Percentiles rank a stretch among this genome's conserved stretches.
These are phyloP conservation scores for Saxophila tyrrhenica DNA, from an alignment of 495 filamentous ascomycete genomes.

Conservation along the genomic window DNA sequence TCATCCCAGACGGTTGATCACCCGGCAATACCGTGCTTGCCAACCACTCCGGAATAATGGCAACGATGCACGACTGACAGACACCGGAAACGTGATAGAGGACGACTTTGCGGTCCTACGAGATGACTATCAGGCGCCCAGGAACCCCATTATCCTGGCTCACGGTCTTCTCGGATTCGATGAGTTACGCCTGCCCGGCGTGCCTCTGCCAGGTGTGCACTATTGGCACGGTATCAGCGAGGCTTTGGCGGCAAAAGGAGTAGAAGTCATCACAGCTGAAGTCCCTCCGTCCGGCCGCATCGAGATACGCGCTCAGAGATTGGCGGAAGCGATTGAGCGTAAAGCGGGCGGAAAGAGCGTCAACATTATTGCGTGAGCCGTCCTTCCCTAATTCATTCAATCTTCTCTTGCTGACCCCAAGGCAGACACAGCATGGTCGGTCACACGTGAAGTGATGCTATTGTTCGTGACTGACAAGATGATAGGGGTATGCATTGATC, in stretches of 20 bases:
- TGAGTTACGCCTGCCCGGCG: constrained; percentile 62
- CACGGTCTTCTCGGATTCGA: constrained; percentile 91
- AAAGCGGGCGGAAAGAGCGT: constrained; percentile 62
- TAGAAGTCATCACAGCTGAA: constrained; percentile 68
- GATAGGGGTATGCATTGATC: constrained; percentile 36
- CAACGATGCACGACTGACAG: constrained; percentile 47
- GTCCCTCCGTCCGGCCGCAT: constrained; percentile 74
- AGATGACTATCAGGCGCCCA: constrained; percentile 46
- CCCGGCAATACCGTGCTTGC: background rate
- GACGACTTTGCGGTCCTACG: constrained; percentile 67
- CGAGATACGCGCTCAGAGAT: constrained; percentile 58
- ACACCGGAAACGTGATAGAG: constrained; percentile 55
- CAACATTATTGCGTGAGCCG: constrained; percentile 82
- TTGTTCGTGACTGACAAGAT: background rate
- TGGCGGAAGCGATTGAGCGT: constrained; percentile 51
- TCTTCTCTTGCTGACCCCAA: no score
- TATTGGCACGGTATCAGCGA: constrained; percentile 91
- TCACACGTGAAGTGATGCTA: background rate
- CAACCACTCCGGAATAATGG: background rate
- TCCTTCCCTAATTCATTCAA: constrained; percentile 8
- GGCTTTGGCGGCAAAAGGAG: constrained; percentile 55
- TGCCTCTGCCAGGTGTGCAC: constrained; percentile 60
- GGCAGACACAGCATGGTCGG: constrained; percentile 60
- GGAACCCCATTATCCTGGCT: constrained; percentile 68
- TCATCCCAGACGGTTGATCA: background rate